Base-by-base conservation (phyloP, 495 filamentous ascomycete species). In the Daldinia bambusicola region DNA sequence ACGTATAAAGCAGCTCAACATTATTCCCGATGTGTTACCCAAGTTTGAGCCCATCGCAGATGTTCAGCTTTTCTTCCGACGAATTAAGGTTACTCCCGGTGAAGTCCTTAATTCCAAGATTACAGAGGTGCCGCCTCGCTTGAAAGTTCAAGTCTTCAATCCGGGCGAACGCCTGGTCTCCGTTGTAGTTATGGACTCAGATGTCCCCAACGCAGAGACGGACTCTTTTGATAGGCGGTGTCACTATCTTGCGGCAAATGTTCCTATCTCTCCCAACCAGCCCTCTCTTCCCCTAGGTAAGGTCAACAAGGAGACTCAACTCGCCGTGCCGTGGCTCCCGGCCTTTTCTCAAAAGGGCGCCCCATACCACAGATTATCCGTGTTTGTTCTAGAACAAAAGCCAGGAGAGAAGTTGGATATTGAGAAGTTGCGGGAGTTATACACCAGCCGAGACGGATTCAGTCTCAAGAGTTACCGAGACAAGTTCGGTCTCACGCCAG, bases 11-110 rank as follows among this genome's bases (percentile, higher is more conserved):
- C 93, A 97, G 78, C 92, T 98, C 84, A 84, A 91, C 66, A 89
- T 98, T 53, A 85, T 97, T 34, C 95, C 95, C n/a, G 95, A 99
- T 77, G 83, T 97, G n/a, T 86, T 99, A 2, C 91, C 93, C 51
- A 82, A 89, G 73, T 88, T 98, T 71, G 89, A 96, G 51, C 94
- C 94, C 3, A 81, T 83, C 30, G 87, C 89, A 63, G 92, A 96
- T 69, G 90, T 97, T 52, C 87, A 89, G 74, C 82, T 98, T 20
- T 89, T 87, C 66, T 99, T 97, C 81, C 82, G 86, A 57, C 83
- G 88, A 48, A 85, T 80, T 53, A 86, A 87, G 45, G 81, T 93
- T 18, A 81, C 85, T 36, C 93, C 93, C 9, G 95, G 95, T 63
- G 87, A 91, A 26, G 90, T 93, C 63, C 87, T 99, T 51, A 82